Evolutionary conservation across 78 protist species (phyloP).

Genomic region (Dictyostelium citrinum): DNA sequence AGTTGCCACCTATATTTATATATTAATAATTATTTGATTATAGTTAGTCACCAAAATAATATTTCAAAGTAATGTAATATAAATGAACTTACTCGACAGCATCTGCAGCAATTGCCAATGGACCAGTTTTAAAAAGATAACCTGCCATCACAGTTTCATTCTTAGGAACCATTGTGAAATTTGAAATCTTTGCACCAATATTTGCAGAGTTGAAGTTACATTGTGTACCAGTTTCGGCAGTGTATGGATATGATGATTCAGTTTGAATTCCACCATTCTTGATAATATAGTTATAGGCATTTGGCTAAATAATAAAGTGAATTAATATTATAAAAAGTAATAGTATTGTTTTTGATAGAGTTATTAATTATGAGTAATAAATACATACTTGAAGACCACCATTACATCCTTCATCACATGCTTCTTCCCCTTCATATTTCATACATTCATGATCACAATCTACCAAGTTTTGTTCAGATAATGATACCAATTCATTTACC

Average conservation of each 20-base stretch:
- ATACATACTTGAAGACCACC: slow-evolving; percentile 76
- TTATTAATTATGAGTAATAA: too few relatives aligned
- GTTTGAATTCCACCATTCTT: slow-evolving; percentile 74
- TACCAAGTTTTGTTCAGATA: slow-evolving; percentile 15
- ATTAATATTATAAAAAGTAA: too few relatives aligned
- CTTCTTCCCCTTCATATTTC: slow-evolving; percentile 15
- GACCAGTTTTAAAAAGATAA: slow-evolving; percentile 21
- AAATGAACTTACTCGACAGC: slow-evolving; percentile 59
- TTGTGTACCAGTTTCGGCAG: not conserved
- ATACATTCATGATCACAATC: slow-evolving; percentile 18
- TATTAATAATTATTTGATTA: too few relatives aligned
- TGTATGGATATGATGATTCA: slow-evolving; percentile 89
- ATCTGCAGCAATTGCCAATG: slow-evolving; percentile 91
- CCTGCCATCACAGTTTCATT: slow-evolving; percentile 26
- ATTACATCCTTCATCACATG: slow-evolving; percentile 79
- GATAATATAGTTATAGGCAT: slow-evolving; percentile 69
- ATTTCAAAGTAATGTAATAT: too few relatives aligned
- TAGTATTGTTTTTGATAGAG: too few relatives aligned
- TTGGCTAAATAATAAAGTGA: not conserved
- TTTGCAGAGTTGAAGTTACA: slow-evolving; percentile 1
- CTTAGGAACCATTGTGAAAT: slow-evolving; percentile 39
- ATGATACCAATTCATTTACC: not conserved
- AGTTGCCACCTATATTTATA: slow-evolving; percentile 77
- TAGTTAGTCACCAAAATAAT: too few relatives aligned
- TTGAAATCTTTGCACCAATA: slow-evolving; percentile 51